phyloP scores from a whole-genome alignment of 2,329 filamentous ascomycete species.

The Nigrograna mackinnonii region DNA sequence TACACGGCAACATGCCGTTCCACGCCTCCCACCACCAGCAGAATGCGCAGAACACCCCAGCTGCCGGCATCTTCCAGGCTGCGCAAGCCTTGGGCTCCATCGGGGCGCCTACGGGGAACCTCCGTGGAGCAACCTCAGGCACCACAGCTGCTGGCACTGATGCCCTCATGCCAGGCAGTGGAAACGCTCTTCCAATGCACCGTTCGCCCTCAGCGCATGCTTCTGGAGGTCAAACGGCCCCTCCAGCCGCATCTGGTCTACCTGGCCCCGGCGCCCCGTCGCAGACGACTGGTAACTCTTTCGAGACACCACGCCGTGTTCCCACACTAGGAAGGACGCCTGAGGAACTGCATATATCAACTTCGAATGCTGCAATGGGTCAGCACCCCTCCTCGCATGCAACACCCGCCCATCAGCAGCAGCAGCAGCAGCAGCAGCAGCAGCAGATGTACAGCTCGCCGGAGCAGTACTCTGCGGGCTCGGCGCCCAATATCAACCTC shows the following conservation, averaged over 20 bases:
- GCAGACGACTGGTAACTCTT: constrained; percentile 49
- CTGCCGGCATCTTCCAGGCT: constrained; percentile 49
- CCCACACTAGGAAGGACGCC: constrained; percentile 52
- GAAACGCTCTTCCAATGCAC: constrained; percentile 34
- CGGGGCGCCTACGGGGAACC: constrained; percentile 47
- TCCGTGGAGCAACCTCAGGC: constrained; percentile 42
- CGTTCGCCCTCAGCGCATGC: constrained; percentile 13
- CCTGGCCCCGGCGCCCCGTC: constrained; percentile 21
- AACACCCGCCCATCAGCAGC: constrained; percentile 10
- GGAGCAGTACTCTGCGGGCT: constrained; percentile 52
- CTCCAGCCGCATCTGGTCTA: constrained; percentile 22
- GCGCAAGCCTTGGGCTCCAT: constrained; percentile 52
- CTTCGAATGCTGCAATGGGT: constrained; percentile 41
- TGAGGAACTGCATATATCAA: constrained; percentile 61
- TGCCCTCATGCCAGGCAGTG: constrained; percentile 43
- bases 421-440: constrained; percentile 46
- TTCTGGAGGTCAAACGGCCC: constrained; percentile 34
- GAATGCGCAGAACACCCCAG: constrained; percentile 34
- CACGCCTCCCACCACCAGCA: constrained; percentile 35
- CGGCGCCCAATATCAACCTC: constrained; percentile 60
- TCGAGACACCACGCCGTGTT: constrained; percentile 55
- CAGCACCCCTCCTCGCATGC: constrained; percentile 35
- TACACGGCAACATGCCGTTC: constrained; percentile 39
- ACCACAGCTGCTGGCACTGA: constrained; percentile 50
- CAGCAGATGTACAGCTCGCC: constrained; percentile 54